phyloP scores from a whole-genome alignment of 768 basidiomycete species.

The Cubamyces lactineus region DNA sequence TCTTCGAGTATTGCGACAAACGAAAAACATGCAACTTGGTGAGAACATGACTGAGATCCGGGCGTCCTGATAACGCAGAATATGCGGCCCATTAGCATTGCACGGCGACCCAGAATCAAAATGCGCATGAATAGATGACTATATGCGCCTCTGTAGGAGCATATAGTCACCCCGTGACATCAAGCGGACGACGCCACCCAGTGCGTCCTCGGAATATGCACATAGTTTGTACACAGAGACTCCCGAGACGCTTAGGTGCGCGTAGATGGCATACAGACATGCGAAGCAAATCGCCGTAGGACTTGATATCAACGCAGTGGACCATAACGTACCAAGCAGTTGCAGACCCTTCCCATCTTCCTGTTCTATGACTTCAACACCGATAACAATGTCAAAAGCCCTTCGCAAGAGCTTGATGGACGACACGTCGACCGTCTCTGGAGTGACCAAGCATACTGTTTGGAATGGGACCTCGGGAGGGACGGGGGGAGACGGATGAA shows the following conservation, averaged over 20 bases:
- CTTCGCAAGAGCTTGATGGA: slow-evolving; percentile 78
- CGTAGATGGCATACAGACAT: too few relatives aligned
- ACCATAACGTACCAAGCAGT: slow-evolving; percentile 75
- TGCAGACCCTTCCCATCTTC: slow-evolving; percentile 66
- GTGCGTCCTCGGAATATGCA: background rate
- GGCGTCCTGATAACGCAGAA: slow-evolving; percentile 66
- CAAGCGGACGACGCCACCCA: too few relatives aligned
- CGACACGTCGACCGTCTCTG: slow-evolving; percentile 86
- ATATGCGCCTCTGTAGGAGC: slow-evolving; percentile 1
- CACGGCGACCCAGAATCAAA: background rate
- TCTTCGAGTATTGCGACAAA: slow-evolving; percentile 80
- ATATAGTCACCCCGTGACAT: background rate
- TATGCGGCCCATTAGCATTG: background rate
- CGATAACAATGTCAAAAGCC: slow-evolving; percentile 84
- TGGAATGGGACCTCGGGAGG: slow-evolving; percentile 70
- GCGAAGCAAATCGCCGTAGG: too few relatives aligned
- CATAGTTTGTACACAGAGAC: background rate
- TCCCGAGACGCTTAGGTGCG: background rate
- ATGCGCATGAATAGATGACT: background rate
- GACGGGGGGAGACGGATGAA: slow-evolving; percentile 64
- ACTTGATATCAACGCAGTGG: too few relatives aligned
- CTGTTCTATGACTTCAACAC: slow-evolving; percentile 86
- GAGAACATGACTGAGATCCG: slow-evolving; percentile 89
- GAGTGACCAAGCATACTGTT: slow-evolving; percentile 91
- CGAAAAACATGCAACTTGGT: slow-evolving; percentile 98